phyloP scores from a whole-genome alignment of 2,329 filamentous ascomycete genomes.

The Scytalidium sp. region DNA sequence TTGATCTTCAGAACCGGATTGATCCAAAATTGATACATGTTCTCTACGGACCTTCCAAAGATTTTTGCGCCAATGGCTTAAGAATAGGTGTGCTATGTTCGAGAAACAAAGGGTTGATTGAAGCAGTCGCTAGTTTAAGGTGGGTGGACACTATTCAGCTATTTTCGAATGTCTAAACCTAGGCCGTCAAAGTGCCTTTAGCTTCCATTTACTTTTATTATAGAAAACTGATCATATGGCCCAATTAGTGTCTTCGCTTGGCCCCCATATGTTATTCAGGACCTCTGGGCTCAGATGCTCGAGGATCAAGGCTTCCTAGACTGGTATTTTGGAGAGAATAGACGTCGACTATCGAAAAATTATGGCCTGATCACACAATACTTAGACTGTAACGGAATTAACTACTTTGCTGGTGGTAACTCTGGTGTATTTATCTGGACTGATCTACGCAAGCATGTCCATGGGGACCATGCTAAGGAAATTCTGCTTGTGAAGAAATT shows the following conservation, averaged over 20 bases:
- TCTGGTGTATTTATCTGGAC: constrained; percentile 12
- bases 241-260: neutral
- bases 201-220: too few relatives aligned
- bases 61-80: constrained; percentile 42
- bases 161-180: neutral
- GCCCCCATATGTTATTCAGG: neutral
- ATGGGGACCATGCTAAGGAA: neutral
- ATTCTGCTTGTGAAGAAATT: neutral
- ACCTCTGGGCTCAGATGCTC: constrained; percentile 9
- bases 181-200: too few relatives aligned
- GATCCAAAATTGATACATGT: constrained; percentile 41
- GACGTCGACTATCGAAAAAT: neutral
- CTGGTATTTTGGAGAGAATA: constrained; percentile 4
- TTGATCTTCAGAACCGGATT: constrained; percentile 39
- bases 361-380: neutral
- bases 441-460: constrained; percentile 3
- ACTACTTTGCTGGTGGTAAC: neutral
- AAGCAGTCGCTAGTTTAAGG: constrained; percentile 36
- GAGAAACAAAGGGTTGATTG: constrained; percentile 19
- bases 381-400: neutral
- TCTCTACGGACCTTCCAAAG: constrained; percentile 23
- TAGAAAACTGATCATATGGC: too few relatives aligned
- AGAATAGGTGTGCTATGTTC: constrained; percentile 32
- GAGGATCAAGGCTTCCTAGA: constrained; percentile 7
- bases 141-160: constrained; percentile 35